phyloP scores from a whole-genome alignment of 139 green algal genomes.

The Chlamydomonas eustigma region DNA sequence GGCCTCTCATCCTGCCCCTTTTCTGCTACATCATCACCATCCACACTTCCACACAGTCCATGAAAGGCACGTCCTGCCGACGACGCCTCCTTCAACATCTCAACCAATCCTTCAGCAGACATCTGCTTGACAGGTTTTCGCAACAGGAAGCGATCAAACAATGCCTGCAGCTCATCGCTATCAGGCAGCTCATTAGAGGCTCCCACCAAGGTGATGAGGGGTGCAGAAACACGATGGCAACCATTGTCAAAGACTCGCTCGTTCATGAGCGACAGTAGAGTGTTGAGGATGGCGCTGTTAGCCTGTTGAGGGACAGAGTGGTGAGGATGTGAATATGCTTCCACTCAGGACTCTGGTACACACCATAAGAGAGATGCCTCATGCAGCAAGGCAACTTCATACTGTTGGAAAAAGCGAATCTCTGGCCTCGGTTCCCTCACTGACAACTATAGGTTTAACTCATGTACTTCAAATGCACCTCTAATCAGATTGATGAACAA shows the following conservation, averaged over 20 bases:
- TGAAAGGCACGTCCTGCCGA: too few relatives aligned
- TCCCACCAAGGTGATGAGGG: conserved; percentile 32
- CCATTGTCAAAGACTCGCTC: conserved; percentile 93
- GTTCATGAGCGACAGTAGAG: conserved; percentile 89
- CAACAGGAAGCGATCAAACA: conserved; percentile 92
- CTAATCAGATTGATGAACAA: neutral
- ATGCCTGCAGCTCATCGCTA: conserved; percentile 82
- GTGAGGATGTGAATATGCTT: neutral
- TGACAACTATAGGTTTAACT: neutral
- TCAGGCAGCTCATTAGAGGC: conserved; percentile 87
- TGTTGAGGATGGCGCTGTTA: conserved; percentile 68
- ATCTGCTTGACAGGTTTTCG: conserved; percentile 29
- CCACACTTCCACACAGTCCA: too few relatives aligned
- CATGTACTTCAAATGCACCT: neutral
- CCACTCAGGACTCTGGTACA: neutral
- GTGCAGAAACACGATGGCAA: conserved; percentile 57
- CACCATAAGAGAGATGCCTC: neutral
- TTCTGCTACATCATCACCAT: too few relatives aligned
- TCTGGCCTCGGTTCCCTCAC: neutral
- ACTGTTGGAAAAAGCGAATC: neutral
- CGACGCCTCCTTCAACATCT: too few relatives aligned
- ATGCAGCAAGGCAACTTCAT: neutral
- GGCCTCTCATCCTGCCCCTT: too few relatives aligned
- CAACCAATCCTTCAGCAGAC: too few relatives aligned
- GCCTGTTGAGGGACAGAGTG: neutral